phyloP scores from a whole-genome alignment of 192 early-diverging fungal genomes.

The Entomortierella beljakovae region DNA sequence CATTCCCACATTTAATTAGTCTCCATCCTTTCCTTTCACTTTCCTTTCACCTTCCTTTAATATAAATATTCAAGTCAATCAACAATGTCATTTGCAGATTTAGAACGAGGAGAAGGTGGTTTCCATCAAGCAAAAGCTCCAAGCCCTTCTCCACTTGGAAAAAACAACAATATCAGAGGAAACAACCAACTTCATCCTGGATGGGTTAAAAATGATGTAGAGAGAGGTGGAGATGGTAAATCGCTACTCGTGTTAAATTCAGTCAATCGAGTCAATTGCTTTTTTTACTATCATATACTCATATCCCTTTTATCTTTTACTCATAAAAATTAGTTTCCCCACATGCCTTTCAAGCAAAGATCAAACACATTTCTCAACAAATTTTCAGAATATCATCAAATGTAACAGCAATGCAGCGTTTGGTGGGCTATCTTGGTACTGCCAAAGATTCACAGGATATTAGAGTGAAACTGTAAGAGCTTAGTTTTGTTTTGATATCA shows the following conservation, averaged over 20 bases:
- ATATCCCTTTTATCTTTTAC: not conserved
- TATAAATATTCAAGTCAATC: not conserved
- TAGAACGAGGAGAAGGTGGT: slow-evolving; percentile 28
- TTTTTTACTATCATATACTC: not conserved
- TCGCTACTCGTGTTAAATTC: not conserved
- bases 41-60: not conserved
- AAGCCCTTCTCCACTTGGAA: slow-evolving; percentile 17
- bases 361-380: slow-evolving; percentile 78
- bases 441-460: slow-evolving; percentile 81
- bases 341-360: slow-evolving; percentile 21
- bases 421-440: slow-evolving; percentile 82
- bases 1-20: not conserved
- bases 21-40: not conserved
- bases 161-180: slow-evolving; percentile 5
- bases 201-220: not conserved
- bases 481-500: too few species aligned
- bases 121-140: slow-evolving; percentile 4
- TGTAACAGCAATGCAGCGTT: slow-evolving; percentile 83
- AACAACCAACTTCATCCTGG: not conserved
- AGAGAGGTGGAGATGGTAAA: slow-evolving; percentile 3
- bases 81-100: slow-evolving; percentile 47
- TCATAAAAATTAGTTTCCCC: not conserved
- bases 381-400: slow-evolving; percentile 91
- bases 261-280: too few species aligned
- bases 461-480: slow-evolving; percentile 76